Evolutionary conservation across 768 basidiomycete genomes (phyloP).

Genomic region (Russula lepida): DNA sequence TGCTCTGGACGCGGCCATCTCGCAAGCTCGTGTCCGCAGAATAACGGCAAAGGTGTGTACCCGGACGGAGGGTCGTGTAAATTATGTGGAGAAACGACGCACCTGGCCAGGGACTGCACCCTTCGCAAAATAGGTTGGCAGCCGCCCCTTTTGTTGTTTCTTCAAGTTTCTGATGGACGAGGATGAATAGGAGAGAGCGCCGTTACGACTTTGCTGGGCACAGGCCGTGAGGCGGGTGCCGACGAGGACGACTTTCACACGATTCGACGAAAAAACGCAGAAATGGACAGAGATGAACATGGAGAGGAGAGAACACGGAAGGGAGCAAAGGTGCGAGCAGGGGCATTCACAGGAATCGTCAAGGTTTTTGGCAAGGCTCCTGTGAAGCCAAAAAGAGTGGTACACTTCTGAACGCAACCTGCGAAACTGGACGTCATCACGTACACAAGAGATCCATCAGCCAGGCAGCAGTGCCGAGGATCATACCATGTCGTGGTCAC

Average conservation of each 20-base stretch:
- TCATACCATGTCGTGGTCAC: background rate
- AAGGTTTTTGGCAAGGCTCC: slow-evolving; percentile 22
- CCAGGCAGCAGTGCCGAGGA: background rate
- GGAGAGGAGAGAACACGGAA: slow-evolving; percentile 37
- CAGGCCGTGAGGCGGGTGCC: slow-evolving; percentile 53
- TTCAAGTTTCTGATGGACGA: background rate
- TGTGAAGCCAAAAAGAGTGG: slow-evolving; percentile 36
- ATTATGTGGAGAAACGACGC: slow-evolving; percentile 75
- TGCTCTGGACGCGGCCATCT: slow-evolving; percentile 81
- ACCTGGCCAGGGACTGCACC: slow-evolving; percentile 78
- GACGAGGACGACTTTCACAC: slow-evolving; percentile 95
- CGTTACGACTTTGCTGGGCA: slow-evolving; percentile 38
- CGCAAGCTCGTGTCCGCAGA: slow-evolving; percentile 74
- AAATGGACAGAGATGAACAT: slow-evolving; percentile 55
- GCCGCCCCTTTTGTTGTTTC: background rate
- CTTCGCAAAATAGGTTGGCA: slow-evolving; percentile 44
- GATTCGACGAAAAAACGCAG: slow-evolving; percentile 54
- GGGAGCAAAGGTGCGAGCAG: slow-evolving; percentile 36
- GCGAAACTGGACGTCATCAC: background rate
- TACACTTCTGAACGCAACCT: slow-evolving; percentile 35
- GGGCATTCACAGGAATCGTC: slow-evolving; percentile 35
- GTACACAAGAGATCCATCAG: background rate
- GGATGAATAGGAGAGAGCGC: slow-evolving; percentile 30
- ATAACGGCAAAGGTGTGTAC: slow-evolving; percentile 74
- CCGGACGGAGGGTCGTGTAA: slow-evolving; percentile 89